A percentile compares a stretch with the other conserved stretches of the same genome.
Evolutionary conservation across 2,329 filamentous ascomycete species (phyloP).

Genomic region (Laburnicola sp.): DNA sequence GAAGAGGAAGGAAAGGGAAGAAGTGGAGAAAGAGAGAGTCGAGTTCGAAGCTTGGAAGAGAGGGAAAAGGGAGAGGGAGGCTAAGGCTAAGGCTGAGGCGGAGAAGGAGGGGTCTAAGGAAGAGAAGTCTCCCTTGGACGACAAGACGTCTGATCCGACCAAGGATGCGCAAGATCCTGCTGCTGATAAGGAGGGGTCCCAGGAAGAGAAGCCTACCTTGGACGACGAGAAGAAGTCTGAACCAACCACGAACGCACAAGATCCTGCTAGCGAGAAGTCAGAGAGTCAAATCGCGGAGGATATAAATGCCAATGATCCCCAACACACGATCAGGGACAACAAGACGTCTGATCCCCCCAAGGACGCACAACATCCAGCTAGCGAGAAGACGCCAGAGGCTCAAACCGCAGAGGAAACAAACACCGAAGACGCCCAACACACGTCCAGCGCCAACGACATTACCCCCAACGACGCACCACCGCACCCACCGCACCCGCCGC

Average conservation of each 20-base stretch:
- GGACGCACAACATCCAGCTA: neutral
- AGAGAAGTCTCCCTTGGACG: neutral
- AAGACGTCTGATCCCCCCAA: neutral
- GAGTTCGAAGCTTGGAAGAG: constrained; percentile 31
- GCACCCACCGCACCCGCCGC: too few species aligned
- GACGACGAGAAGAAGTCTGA: neutral
- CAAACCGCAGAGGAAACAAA: too few species aligned
- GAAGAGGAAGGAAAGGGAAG: constrained; percentile 30
- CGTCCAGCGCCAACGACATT: too few species aligned
- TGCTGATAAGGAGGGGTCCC: constrained; percentile 4
- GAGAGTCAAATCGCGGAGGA: too few species aligned
- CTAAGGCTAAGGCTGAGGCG: constrained; percentile 10
- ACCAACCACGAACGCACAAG: too few species aligned
- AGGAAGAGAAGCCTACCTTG: neutral
- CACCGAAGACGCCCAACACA: too few species aligned
- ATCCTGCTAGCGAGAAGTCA: too few species aligned
- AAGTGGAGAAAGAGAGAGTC: constrained; percentile 18
- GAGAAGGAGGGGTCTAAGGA: constrained; percentile 7
- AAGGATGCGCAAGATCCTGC: constrained; percentile 16
- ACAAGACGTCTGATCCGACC: neutral
- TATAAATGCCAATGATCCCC: too few species aligned
- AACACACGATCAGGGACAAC: too few species aligned
- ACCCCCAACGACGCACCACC: too few species aligned
- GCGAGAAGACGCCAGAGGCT: neutral
- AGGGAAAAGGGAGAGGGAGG: constrained; percentile 13